These are phyloP conservation scores for Metschnikowia drakensbergensis DNA, from an alignment of 805 yeast genomes.

Conservation along the genomic window DNA sequence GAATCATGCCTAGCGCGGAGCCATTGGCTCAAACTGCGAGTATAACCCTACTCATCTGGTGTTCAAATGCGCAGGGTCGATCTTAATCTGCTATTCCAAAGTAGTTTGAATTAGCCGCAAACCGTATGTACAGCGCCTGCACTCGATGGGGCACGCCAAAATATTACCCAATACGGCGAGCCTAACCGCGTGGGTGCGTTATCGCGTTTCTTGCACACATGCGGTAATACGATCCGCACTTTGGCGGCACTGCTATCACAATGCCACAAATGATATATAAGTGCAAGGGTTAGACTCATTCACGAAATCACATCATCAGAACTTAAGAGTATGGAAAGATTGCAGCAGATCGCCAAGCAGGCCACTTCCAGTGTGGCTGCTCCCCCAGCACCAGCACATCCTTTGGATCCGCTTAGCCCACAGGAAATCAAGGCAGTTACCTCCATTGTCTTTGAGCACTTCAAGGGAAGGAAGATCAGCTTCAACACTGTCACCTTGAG, in stretches of 20 bases:
- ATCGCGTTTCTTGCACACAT: neutral
- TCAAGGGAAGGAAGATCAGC: constrained; percentile 41
- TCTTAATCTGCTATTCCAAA: neutral
- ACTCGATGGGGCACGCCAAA: neutral
- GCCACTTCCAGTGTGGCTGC: constrained; percentile 52
- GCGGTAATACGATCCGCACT: constrained; percentile 4
- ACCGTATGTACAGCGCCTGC: neutral
- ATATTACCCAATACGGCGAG: constrained; percentile 1
- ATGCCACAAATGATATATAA: neutral
- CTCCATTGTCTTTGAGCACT: constrained; percentile 47
- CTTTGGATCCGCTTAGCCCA: constrained; percentile 66
- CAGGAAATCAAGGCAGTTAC: constrained; percentile 60
- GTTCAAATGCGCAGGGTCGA: neutral
- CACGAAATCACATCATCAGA: neutral
- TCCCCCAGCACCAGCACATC: constrained; percentile 58
- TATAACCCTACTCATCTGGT: neutral
- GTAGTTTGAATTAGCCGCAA: neutral
- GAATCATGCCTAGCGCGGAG: neutral
- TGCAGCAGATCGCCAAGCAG: constrained; percentile 60
- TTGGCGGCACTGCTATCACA: neutral
- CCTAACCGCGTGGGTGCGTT: constrained; percentile 1
- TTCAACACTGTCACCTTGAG: constrained; percentile 69
- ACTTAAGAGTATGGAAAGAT: constrained; percentile 50
- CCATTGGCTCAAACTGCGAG: neutral
- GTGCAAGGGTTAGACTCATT: neutral